Base-by-base conservation (phyloP, 768 basidiomycete species). In the Auriscalpium vulgare region DNA sequence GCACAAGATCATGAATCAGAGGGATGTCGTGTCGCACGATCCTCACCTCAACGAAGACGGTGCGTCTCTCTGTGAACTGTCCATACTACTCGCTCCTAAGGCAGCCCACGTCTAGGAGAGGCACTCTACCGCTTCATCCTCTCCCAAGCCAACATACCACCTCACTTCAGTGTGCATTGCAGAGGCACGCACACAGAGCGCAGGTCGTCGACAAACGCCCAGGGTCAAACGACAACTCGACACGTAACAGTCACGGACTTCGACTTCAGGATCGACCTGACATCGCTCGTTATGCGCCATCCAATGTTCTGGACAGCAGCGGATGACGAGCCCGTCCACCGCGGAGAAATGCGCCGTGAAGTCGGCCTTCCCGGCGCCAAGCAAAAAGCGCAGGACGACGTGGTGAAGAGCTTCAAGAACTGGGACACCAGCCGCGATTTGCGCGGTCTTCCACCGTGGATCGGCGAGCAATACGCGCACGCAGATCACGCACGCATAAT, bases 101-200 rank as follows among this genome's bases (percentile, higher is more conserved):
- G 14, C 17, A 43, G 40, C 3, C 40, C 40, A 43, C 8, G 2
- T 14, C 21, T 55, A 85, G 85, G 85, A 45, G 85, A 86, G 63
- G 83, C 84, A 0, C 75, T 90, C 23, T 88, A 86, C 66, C 80
- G 86, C 56, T 91, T 88, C 68, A 71, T 91, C 16, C 77, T 88
- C 23, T 74, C 75, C 3, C 81, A 85, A 53, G 75, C 84, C 2
- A 66, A 63, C 36, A 68, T 62, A 3, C 72, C 70, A 2, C 85
- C 85, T 4, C 67, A 56, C 19, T 71, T 78, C 57, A 67, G 69
- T 37, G 64, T 87, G 5, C 77, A 74, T 45, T 77, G 78, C 59
- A 69, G 68, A 13, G 87, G 87, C 10, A 75, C 75, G 0, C 87
- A 87, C 63, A 58, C 66, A 3, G 85, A 88, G 63, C 75, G 69